Base-by-base conservation (phyloP, 192 early-diverging fungal species). In the Spizellomyces punctatus region DNA sequence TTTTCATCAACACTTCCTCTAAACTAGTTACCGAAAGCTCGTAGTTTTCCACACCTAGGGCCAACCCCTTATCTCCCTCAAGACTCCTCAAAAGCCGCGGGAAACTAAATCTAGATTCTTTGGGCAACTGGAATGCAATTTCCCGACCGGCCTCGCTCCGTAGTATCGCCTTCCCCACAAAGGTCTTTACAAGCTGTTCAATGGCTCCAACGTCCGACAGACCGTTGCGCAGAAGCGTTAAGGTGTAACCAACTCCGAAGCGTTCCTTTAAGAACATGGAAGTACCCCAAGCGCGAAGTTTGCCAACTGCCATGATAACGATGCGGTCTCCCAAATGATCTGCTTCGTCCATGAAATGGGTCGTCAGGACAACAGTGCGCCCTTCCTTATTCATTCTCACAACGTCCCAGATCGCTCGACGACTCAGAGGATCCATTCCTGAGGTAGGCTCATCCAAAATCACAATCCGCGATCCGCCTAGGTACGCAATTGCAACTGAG, bases 331-430 rank as follows among this genome's bases (percentile, higher is more conserved):
- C 58, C 9, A 85, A 68, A 9, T 74, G 74, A 45, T 90, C 89
- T 27, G 89, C 89, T 63, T 90, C 89, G 46, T 90, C 89, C 84
- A 90, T 78, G 43, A 73, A 78, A 65, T 90, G 89, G 0, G 88
- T 90, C 0, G 89, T 90, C 50, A 91, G 57, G 10, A 91, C 58
- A 41, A 89, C 79, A 9, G 81, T 75, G 0, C 85, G 66, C 16
- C 80, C 75, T 1, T 56, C 43, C 74, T 88, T 89, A 44, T 73
- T 71, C 10, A 78, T 66, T 21, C 79, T 58, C 64, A 91, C 81
- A 48, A 89, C 36, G 17, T 82, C 70, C 89, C 90, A 91, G 57
- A 87, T 68, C 10, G 74, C 67, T 50, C 79, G 77, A 5, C 82
- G 78, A 3, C 78, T 71, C 48, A 75, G 70, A 44, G 80, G 79